A percentile compares a stretch with the other conserved stretches of the same genome.
phyloP scores from a whole-genome alignment of 2,329 filamentous ascomycete genomes.

The Aureobasidium namibiae region DNA sequence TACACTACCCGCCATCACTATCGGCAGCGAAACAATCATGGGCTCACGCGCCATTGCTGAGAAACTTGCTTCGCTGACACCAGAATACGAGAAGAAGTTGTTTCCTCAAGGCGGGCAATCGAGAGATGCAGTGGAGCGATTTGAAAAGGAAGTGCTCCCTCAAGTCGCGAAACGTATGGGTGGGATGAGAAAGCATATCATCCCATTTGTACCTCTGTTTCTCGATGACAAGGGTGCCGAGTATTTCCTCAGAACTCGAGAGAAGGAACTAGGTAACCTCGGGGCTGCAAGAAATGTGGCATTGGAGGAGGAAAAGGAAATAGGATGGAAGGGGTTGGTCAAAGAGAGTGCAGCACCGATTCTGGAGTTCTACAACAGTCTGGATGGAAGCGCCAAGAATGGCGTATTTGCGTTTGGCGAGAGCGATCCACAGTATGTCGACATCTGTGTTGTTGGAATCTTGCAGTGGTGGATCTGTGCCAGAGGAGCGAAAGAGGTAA shows the following conservation, averaged over 20 bases:
- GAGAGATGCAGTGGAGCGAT: neutral
- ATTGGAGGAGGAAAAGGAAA: neutral
- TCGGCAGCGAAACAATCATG: neutral
- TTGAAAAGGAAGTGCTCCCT: neutral
- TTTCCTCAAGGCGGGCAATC: neutral
- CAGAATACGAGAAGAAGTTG: neutral
- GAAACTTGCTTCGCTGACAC: neutral
- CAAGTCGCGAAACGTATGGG: neutral
- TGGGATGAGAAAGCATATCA: neutral
- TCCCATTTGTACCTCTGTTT: neutral
- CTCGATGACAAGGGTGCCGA: neutral
- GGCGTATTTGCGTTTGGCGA: neutral
- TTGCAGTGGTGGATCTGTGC: conserved; percentile 8
- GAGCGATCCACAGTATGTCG: neutral
- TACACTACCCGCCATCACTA: neutral
- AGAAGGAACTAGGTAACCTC: neutral
- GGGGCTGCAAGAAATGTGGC: neutral
- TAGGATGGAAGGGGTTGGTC: neutral
- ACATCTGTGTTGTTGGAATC: neutral
- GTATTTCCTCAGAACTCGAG: neutral
- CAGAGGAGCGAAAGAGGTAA: conserved; percentile 5
- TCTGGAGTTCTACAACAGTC: neutral
- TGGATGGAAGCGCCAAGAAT: neutral
- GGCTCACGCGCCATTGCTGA: neutral
- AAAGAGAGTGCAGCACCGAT: neutral